Conservation (phyloP, 441 rosid species). For the Iberis amara region DNA sequence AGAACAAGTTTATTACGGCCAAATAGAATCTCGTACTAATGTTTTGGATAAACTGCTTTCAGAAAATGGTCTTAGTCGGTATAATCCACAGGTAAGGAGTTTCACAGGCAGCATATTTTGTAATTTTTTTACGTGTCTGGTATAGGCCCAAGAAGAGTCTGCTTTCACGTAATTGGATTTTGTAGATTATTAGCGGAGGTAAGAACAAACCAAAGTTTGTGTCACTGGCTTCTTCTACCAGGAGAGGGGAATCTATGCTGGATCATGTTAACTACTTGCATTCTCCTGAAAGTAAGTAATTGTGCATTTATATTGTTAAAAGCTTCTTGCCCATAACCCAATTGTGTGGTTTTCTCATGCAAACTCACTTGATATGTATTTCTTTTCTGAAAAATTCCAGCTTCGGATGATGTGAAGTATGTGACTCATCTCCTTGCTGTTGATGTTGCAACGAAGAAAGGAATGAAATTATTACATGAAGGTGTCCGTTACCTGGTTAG, state of each 20-base stretch:
- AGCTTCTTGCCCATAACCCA: slow-evolving; percentile 18
- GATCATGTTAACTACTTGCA: slow-evolving; percentile 77
- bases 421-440: slow-evolving; percentile 91
- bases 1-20: slow-evolving; percentile 94
- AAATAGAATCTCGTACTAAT: slow-evolving; percentile 75
- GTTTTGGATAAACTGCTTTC: slow-evolving; percentile 82
- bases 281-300: slow-evolving; percentile 77
- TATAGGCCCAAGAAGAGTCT: slow-evolving; percentile 4
- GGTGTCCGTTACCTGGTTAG: slow-evolving; percentile 86
- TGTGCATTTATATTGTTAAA: slow-evolving; percentile 10
- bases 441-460: slow-evolving; percentile 67
- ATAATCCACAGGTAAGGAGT: slow-evolving; percentile 73
- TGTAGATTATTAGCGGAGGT: slow-evolving; percentile 62
- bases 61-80: slow-evolving; percentile 85
- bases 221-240: slow-evolving; percentile 58
- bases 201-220: slow-evolving; percentile 66
- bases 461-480: slow-evolving; percentile 78
- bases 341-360: slow-evolving; percentile 23
- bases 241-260: slow-evolving; percentile 56
- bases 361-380: slow-evolving; percentile 26
- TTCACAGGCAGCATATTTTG: slow-evolving; percentile 18
- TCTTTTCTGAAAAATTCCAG: slow-evolving; percentile 42
- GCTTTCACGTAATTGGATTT: slow-evolving; percentile 23
- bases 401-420: slow-evolving; percentile 76
- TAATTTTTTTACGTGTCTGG: slow-evolving; percentile 1